These are phyloP conservation scores for Cladosporium sp. DNA, from an alignment of 2,329 filamentous ascomycete genomes.

Conservation along the genomic window DNA sequence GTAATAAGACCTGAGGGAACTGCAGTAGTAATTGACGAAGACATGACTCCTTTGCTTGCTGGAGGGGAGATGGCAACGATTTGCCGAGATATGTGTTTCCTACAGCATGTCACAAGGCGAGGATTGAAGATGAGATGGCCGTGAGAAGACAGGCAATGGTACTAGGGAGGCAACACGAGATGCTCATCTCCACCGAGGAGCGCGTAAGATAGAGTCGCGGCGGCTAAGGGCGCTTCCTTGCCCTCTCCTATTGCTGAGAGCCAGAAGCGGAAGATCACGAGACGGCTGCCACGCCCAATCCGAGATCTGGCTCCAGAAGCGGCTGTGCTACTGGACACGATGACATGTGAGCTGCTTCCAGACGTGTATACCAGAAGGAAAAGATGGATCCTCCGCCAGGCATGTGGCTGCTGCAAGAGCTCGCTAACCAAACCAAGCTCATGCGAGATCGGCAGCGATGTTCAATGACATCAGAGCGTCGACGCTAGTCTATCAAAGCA, in stretches of 20 bases:
- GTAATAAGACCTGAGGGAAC: conserved; percentile 16
- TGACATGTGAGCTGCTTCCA: background rate
- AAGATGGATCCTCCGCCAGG: background rate
- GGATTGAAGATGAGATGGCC: too few species aligned
- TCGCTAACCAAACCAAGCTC: conserved; percentile 2
- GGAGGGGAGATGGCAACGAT: background rate
- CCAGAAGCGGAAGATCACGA: background rate
- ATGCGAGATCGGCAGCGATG: conserved; percentile 3
- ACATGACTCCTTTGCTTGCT: background rate
- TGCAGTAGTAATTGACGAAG: conserved; percentile 15
- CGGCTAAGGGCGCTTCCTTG: background rate
- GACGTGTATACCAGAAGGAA: background rate
- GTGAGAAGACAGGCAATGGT: background rate
- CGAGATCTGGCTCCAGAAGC: background rate
- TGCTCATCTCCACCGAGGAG: background rate
- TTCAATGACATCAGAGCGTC: background rate
- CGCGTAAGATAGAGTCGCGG: background rate
- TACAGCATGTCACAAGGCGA: background rate
- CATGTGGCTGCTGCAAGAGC: background rate
- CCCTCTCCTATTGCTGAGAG: background rate
- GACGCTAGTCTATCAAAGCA: background rate
- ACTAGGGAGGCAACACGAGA: background rate
- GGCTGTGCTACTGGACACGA: background rate
- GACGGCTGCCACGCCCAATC: background rate
- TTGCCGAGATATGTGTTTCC: background rate